Evolutionary conservation across 2,329 filamentous ascomycete genomes (phyloP).

Genomic region (Cytospora chrysosperma): DNA sequence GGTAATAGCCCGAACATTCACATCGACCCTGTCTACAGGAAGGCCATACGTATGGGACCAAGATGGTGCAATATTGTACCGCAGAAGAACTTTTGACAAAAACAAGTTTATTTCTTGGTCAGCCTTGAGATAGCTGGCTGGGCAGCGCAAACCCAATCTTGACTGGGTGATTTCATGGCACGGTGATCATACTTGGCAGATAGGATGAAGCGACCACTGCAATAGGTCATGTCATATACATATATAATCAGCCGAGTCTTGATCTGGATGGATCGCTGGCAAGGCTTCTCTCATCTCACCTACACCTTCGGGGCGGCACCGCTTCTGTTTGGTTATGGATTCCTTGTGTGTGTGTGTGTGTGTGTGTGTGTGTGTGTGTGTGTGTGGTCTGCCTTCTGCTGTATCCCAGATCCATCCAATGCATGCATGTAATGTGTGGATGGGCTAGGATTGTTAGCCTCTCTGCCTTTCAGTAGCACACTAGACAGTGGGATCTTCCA

Average conservation of each 20-base stretch:
- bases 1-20: too few species aligned
- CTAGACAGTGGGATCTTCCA: background rate
- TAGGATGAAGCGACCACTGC: background rate
- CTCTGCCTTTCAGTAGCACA: background rate
- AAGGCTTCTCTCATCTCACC: conserved; percentile 1
- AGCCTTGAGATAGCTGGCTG: background rate
- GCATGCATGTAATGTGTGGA: background rate
- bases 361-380: too few species aligned
- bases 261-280: background rate
- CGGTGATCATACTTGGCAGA: background rate
- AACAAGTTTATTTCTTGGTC: background rate
- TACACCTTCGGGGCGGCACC: conserved; percentile 4
- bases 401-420: background rate
- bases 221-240: background rate
- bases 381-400: conserved; percentile 2
- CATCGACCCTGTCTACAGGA: too few species aligned
- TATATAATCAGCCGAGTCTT: background rate
- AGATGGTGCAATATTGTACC: background rate
- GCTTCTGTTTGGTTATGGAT: too few species aligned
- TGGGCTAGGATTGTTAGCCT: background rate
- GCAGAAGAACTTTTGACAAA: background rate
- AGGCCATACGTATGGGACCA: background rate
- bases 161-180: background rate
- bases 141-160: background rate
- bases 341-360: too few species aligned